Conservation (phyloP, 345 rosid species). For the Toxicodendron radicans region DNA sequence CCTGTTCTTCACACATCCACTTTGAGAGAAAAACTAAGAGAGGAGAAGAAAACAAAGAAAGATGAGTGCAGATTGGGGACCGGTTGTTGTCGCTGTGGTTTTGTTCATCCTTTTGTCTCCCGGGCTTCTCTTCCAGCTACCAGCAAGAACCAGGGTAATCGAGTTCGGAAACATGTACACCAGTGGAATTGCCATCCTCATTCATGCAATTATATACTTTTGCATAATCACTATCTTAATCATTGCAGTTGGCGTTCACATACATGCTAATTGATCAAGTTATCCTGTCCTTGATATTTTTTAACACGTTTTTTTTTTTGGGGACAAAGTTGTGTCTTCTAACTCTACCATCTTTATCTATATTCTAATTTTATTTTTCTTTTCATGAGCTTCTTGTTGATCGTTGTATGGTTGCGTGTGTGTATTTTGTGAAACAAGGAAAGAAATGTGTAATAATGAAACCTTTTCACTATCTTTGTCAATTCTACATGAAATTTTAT, state of each 20-base stretch:
- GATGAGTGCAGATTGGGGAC: slow-evolving; percentile 90
- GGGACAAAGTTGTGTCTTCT: not conserved
- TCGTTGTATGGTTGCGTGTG: slow-evolving; percentile 5
- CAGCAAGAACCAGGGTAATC: slow-evolving; percentile 66
- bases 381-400: not conserved
- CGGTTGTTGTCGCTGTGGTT: slow-evolving; percentile 63
- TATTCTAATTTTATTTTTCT: not conserved
- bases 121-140: slow-evolving; percentile 84
- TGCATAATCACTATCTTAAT: slow-evolving; percentile 79
- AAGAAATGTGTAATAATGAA: not conserved
- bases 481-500: not conserved
- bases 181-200: slow-evolving; percentile 81
- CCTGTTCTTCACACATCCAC: not conserved
- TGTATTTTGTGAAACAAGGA: not conserved
- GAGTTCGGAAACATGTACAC: slow-evolving; percentile 97
- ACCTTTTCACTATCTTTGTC: not conserved
- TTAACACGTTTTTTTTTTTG: not conserved
- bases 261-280: slow-evolving; percentile 37
- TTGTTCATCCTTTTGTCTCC: slow-evolving; percentile 87
- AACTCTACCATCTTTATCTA: not conserved
- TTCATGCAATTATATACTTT: slow-evolving; percentile 83
- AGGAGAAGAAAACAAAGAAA: not conserved
- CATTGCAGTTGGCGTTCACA: slow-evolving; percentile 67
- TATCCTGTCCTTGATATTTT: not conserved
- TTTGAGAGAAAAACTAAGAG: not conserved